Percentiles rank a stretch among this genome's conserved stretches.
These are phyloP conservation scores for Phycomyces blakesleeanus DNA, from an alignment of 192 early-diverging fungal species.

Conservation along the genomic window DNA sequence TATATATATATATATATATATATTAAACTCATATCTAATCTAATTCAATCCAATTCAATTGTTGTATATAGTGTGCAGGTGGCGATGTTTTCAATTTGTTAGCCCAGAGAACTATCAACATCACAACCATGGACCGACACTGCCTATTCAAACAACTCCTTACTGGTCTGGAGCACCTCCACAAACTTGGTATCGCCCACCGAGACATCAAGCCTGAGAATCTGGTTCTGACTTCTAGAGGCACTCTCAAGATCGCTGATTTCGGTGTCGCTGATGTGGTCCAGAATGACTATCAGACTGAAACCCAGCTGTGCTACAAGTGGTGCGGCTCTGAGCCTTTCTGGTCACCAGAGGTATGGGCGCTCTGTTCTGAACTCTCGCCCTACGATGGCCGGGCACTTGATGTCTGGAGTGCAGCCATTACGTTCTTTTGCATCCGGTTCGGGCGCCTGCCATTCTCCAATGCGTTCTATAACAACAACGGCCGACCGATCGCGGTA, in stretches of 20 bases:
- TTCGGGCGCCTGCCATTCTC: constrained; percentile 50
- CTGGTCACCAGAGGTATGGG: constrained; percentile 91
- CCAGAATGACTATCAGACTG: constrained; percentile 73
- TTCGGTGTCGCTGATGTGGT: constrained; percentile 98
- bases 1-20: constrained; percentile 9
- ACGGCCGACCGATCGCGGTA: neutral
- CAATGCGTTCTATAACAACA: constrained; percentile 9
- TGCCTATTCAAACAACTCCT: constrained; percentile 96
- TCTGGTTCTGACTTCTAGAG: constrained; percentile 72
- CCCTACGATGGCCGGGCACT: constrained; percentile 90
- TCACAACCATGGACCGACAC: constrained; percentile 70
- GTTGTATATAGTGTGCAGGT: constrained; percentile 88
- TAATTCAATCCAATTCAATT: no score
- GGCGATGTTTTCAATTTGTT: constrained; percentile 92
- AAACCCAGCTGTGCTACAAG: constrained; percentile 77
- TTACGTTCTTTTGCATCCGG: constrained; percentile 84
- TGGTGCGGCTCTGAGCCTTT: constrained; percentile 94
- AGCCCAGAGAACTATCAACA: constrained; percentile 65
- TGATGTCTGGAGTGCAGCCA: constrained; percentile 89
- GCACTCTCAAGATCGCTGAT: constrained; percentile 92
- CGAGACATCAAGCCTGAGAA: constrained; percentile 85
- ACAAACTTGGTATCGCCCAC: constrained; percentile 93
- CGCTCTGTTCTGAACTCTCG: constrained; percentile 51
- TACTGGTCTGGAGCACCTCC: constrained; percentile 86
- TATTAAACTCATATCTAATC: no score